Conservation (phyloP, 2,329 filamentous ascomycete species). For the Metarhizium guizhouense region DNA sequence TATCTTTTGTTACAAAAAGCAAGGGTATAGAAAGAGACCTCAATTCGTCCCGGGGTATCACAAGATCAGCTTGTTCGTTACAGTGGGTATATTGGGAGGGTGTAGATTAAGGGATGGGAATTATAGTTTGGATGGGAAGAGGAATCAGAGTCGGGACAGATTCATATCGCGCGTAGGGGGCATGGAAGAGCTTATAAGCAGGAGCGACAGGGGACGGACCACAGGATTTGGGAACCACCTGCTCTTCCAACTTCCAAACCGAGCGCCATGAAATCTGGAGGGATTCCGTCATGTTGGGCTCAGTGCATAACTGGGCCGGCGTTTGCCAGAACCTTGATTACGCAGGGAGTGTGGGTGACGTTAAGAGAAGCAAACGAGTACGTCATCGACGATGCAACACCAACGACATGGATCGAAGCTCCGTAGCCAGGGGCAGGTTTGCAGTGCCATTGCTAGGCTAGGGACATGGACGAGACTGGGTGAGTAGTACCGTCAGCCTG, state of each 20-base stretch:
- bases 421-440: constrained; percentile 3
- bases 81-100: constrained; percentile 10
- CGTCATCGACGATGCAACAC: constrained; percentile 19
- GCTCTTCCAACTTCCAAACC: neutral
- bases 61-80: constrained; percentile 14
- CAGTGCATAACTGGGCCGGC: constrained; percentile 1
- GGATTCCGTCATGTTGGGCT: neutral
- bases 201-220: neutral
- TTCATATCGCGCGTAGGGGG: neutral
- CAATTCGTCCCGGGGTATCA: constrained; percentile 18
- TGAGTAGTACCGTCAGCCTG: too few species aligned
- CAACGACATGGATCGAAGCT: constrained; percentile 5
- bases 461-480: too few species aligned
- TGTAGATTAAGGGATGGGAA: constrained; percentile 8
- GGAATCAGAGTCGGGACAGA: constrained; percentile 2
- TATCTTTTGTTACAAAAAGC: neutral
- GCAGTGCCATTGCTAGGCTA: neutral
- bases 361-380: constrained; percentile 22
- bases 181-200: constrained; percentile 4
- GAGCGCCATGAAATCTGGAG: neutral
- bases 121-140: constrained; percentile 5
- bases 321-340: constrained; percentile 11
- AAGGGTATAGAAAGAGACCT: neutral
- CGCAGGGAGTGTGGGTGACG: constrained; percentile 19
- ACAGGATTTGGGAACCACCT: neutral